phyloP scores from a whole-genome alignment of 2,329 filamentous ascomycete species.

The Xylaria hypoxylon region DNA sequence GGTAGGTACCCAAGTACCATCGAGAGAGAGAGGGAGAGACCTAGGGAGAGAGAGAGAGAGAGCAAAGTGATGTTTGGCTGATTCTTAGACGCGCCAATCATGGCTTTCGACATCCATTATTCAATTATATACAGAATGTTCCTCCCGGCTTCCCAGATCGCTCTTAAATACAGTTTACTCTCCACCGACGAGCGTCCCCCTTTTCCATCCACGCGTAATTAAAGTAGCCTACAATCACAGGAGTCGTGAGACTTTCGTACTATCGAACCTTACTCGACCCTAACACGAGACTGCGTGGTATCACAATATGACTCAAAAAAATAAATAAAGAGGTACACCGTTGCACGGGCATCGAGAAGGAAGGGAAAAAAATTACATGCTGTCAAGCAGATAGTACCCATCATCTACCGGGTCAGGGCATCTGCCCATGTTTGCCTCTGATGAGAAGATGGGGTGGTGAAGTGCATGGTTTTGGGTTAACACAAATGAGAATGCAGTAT shows the following conservation, averaged over 20 bases:
- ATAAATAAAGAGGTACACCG: background rate
- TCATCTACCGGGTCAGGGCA: slow-evolving; percentile 27
- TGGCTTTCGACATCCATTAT: slow-evolving; percentile 30
- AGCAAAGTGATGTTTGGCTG: too few species aligned
- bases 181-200: background rate
- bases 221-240: slow-evolving; percentile 17
- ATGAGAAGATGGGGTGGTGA: slow-evolving; percentile 33
- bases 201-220: slow-evolving; percentile 14
- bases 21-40: too few species aligned
- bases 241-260: slow-evolving; percentile 27
- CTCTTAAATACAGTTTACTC: slow-evolving; percentile 27
- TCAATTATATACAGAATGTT: slow-evolving; percentile 39
- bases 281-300: slow-evolving; percentile 28
- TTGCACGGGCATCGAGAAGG: slow-evolving; percentile 28
- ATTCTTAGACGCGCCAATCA: background rate
- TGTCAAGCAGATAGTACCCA: slow-evolving; percentile 40
- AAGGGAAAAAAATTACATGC: slow-evolving; percentile 40
- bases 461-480: slow-evolving; percentile 25
- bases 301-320: slow-evolving; percentile 26
- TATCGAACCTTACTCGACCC: slow-evolving; percentile 23
- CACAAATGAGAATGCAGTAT: slow-evolving; percentile 47
- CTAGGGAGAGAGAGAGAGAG: too few species aligned
- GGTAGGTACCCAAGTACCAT: too few species aligned
- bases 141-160: slow-evolving; percentile 13
- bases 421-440: slow-evolving; percentile 23